Evolutionary conservation across 2,329 filamentous ascomycete genomes (phyloP), one percentile per base, ranked within the genome.

Genomic region (Aspergillus versicolor): DNA sequence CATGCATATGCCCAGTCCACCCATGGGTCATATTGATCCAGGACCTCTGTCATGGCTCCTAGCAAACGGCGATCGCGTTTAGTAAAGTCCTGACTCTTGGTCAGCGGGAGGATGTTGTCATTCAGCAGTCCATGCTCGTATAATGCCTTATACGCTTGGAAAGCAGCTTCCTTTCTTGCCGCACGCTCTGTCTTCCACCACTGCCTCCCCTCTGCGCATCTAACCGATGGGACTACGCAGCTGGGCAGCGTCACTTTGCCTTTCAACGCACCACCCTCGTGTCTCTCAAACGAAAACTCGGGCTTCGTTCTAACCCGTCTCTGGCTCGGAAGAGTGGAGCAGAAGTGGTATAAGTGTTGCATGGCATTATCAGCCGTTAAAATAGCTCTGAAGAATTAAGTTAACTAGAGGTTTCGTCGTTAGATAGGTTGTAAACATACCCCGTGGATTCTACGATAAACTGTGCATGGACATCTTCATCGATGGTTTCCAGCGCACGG

Each of bases 311-410:
- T 84, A 6, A 87, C 79, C 66, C 86, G 90, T 0, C 60, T 43
- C 24, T 84, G 81, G 1, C 77, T 75, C 0, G 83, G 80, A 0
- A 92, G 70, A 0, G 82, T 80, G 0, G 79, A 77, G 71, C 92
- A 97, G 64, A 97, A 95, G 71, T 96, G 91, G 46, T 89, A 80
- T 1, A 97, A 80, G 70, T 94, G 91, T n/a, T 80, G 73, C 47
- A 88, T 84, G 1, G 91, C 89, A 62, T 89, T 89, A 38, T 90
- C 83, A 2, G 91, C 79, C 11, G 89, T 89, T 13, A 97, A 75
- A 12, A 85, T 73, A 0, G 90, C 91, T 4, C 87, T 84, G 50
- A 13, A 0, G 8, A 12, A 9, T 6, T 34, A 12, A 8, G 11
- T n/a, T 0, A 5, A 3, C 8, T n/a, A 30, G 27, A 11, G 27